A percentile compares a stretch with the other conserved stretches of the same genome.
Conservation (phyloP, 306 rosid genomes). For the Psophocarpus tetragonolobus region DNA sequence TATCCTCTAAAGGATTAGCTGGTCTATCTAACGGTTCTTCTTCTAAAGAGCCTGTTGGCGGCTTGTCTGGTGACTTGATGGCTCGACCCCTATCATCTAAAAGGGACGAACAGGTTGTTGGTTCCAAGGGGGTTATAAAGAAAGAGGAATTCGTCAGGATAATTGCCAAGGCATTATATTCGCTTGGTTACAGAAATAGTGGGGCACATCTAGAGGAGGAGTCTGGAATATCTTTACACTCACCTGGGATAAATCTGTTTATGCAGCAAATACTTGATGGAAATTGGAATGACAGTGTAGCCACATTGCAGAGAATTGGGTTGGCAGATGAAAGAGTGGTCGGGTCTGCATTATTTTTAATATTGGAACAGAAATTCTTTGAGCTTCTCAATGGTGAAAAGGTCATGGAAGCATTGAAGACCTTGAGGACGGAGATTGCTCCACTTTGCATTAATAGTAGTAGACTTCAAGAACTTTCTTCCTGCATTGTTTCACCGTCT, state of each 20-base stretch:
- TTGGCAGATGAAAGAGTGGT: constrained; percentile 59
- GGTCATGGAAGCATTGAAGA: constrained; percentile 79
- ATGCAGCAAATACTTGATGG: constrained; percentile 86
- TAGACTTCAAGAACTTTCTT: constrained; percentile 83
- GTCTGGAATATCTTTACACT: constrained; percentile 85
- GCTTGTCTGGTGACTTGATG: constrained; percentile 77
- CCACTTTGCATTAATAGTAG: constrained; percentile 60
- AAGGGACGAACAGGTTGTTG: constrained; percentile 87
- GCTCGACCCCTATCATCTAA: constrained; percentile 85
- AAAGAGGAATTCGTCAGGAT: constrained; percentile 92
- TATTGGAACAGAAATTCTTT: constrained; percentile 85
- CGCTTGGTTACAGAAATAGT: constrained; percentile 86
- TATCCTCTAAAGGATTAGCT: constrained; percentile 63
- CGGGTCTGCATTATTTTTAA: constrained; percentile 72
- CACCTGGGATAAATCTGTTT: constrained; percentile 65
- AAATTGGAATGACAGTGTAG: constrained; percentile 79
- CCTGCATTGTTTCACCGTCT: constrained; percentile 68
- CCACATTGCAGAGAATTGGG: constrained; percentile 71
- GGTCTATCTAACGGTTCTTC: constrained; percentile 88
- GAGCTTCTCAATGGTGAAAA: constrained; percentile 73
- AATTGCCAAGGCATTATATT: constrained; percentile 86
- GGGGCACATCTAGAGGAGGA: constrained; percentile 90
- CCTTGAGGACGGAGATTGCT: constrained; percentile 82
- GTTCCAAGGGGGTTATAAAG: constrained; percentile 85
- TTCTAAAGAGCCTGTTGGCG: constrained; percentile 58